These are phyloP conservation scores for Xylaria palmicola DNA, from an alignment of 495 filamentous ascomycete species.

Conservation along the genomic window DNA sequence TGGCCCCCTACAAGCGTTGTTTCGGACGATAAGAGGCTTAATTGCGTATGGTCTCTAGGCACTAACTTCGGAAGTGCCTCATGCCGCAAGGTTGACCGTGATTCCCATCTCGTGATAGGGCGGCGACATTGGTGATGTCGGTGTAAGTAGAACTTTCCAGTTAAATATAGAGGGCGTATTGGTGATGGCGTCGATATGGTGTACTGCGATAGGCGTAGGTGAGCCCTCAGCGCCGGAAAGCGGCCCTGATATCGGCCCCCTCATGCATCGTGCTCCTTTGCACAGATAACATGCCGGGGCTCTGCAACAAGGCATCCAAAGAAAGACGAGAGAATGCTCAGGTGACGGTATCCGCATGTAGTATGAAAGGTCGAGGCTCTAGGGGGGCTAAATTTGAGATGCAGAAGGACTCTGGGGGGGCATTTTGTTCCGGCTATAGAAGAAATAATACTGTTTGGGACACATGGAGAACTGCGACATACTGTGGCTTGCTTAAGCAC, in stretches of 20 bases:
- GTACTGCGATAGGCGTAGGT: neutral
- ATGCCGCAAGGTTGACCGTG: neutral
- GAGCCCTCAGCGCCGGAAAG: neutral
- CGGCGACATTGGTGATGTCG: neutral
- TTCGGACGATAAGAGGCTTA: neutral
- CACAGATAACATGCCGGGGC: neutral
- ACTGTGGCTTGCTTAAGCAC: too few species aligned
- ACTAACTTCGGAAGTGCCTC: conserved; percentile 2
- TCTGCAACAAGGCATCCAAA: neutral
- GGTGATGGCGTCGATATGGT: neutral
- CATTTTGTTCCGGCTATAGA: too few species aligned
- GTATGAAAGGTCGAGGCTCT: neutral
- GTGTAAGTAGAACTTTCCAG: neutral
- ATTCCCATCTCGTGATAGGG: neutral
- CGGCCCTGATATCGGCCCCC: neutral
- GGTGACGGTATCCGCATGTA: neutral
- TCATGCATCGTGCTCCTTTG: neutral
- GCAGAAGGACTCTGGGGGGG: too few species aligned
- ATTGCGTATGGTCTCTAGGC: neutral
- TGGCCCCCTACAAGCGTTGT: neutral
- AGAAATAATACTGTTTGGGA: too few species aligned
- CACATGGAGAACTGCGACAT: too few species aligned
- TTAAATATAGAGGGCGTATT: neutral
- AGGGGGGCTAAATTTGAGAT: too few species aligned
- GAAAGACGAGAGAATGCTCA: neutral